phyloP scores from a whole-genome alignment of 1,284 basidiomycete genomes.

The Fomitopsis betulina region DNA sequence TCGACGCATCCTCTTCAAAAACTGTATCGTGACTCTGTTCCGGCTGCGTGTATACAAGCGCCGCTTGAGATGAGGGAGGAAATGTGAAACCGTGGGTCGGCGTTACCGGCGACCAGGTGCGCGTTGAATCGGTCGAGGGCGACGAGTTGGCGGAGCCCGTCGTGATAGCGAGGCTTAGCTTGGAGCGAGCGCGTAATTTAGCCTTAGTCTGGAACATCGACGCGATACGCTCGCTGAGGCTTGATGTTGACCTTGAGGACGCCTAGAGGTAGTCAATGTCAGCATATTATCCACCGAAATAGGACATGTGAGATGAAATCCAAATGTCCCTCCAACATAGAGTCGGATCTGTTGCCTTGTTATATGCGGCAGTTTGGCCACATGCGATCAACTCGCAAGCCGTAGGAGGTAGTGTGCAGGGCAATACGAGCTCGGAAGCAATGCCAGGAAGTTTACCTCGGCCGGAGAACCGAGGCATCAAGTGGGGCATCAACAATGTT shows the following conservation, averaged over 20 bases:
- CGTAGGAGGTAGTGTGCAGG: neutral
- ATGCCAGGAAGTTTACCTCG: neutral
- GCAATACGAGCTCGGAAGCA: too few species aligned
- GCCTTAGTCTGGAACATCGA: constrained; percentile 14
- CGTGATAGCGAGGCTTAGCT: constrained; percentile 21
- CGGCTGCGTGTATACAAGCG: neutral
- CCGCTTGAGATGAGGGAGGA: neutral
- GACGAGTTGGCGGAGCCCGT: constrained; percentile 19
- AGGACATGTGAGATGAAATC: neutral
- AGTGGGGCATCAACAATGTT: too few species aligned
- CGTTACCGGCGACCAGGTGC: constrained; percentile 12
- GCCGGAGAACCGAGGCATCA: too few species aligned
- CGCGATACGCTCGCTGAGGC: constrained; percentile 18
- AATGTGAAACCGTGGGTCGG: constrained; percentile 14
- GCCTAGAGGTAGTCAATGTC: constrained; percentile 4
- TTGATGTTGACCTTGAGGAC: constrained; percentile 18
- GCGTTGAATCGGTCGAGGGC: constrained; percentile 18
- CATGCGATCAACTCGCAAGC: neutral
- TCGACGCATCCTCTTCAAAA: constrained; percentile 13
- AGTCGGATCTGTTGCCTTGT: neutral
- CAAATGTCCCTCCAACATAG: neutral
- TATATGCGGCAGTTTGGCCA: neutral
- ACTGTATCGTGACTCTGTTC: constrained; percentile 5
- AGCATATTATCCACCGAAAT: neutral
- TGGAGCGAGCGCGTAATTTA: constrained; percentile 20